Percentiles rank a stretch among this genome's conserved stretches.
Evolutionary conservation across 179 eudicot species (phyloP).

Genomic region (Camellia oleifera): DNA sequence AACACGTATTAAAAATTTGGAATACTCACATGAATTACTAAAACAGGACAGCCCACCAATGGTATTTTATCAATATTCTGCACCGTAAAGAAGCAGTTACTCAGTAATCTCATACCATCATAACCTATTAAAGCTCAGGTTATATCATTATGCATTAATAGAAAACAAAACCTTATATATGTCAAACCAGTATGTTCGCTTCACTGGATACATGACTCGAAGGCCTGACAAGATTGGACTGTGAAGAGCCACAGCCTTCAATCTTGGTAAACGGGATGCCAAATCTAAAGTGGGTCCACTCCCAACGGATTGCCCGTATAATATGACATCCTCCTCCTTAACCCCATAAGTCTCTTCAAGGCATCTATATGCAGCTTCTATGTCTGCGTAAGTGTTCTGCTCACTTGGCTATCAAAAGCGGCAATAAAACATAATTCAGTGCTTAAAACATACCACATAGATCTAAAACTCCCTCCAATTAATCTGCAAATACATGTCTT

Average conservation of each 20-base stretch:
- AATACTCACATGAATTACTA: slow-evolving; percentile 83
- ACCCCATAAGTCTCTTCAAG: slow-evolving; percentile 80
- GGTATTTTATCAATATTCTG: slow-evolving; percentile 92
- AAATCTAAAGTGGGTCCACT: slow-evolving; percentile 96
- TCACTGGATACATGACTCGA: slow-evolving; percentile 94
- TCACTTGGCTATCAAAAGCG: slow-evolving; percentile 67
- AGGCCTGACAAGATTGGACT: slow-evolving; percentile 94
- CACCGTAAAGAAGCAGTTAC: slow-evolving; percentile 25
- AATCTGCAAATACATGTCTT: slow-evolving; percentile 2
- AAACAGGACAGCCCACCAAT: slow-evolving; percentile 65
- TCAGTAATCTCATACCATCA: neutral
- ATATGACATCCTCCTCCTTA: slow-evolving; percentile 81
- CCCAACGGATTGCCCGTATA: slow-evolving; percentile 96
- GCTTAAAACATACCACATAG: neutral
- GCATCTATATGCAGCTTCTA: slow-evolving; percentile 89
- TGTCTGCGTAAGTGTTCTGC: slow-evolving; percentile 89
- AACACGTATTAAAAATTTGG: neutral
- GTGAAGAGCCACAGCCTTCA: slow-evolving; percentile 95
- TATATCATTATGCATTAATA: neutral
- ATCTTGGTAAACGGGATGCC: slow-evolving; percentile 73
- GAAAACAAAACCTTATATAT: slow-evolving; percentile 69
- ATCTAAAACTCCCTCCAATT: slow-evolving; percentile 4
- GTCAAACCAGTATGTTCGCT: slow-evolving; percentile 91
- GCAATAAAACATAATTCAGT: neutral
- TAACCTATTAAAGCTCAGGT: slow-evolving; percentile 4